Evolutionary conservation across 768 basidiomycete genomes (phyloP), one percentile per base, ranked within the genome.

Genomic region (Phaffia australis): DNA sequence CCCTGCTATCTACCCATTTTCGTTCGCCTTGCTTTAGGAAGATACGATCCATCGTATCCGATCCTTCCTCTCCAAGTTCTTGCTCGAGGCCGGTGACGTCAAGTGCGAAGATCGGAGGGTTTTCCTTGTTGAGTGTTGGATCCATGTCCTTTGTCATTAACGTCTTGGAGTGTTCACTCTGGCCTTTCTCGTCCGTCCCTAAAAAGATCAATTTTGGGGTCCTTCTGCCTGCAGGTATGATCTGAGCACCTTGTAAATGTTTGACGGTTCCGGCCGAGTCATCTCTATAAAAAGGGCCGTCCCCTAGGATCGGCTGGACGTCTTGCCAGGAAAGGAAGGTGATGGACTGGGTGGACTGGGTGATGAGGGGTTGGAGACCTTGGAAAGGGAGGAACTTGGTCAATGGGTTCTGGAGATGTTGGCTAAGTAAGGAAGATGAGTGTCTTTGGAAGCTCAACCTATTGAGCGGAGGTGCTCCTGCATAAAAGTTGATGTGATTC

Each of bases 331-430:
- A 42, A 56, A 68, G 60, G 27, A 54, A 51, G 32, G 64, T 46
- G 50, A 69, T 59, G 16, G 30, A 30, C 51, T 65, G 60, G 55
- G 64, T 75, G n/a, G 56, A 59, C 42, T 55, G 46, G 7, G 79
- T 73, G 27, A 83, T 75, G 64, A 92, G 82, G 15, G 87, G 88
- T 73, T 86, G 81, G 2, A 87, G 86, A 30, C 78, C 77, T 60
- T 85, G 84, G 79, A 90, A 88, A 21, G 92, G 70, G 51, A 94
- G 74, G 86, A 93, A 97, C 56, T 81, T 80, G 0, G 90, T 82
- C 3, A 82, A 73, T 0, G 83, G 81, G 16, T 83, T 79, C 19
- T 73, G 75, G 48, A 86, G 77, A 70, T 91, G 80, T 23, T 84
- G 80, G 66, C 89, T 88, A 57, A 97, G 80, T 76, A 92, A 89